phyloP scores from a whole-genome alignment of 169 alveolate species.

The Plasmodium inui region DNA sequence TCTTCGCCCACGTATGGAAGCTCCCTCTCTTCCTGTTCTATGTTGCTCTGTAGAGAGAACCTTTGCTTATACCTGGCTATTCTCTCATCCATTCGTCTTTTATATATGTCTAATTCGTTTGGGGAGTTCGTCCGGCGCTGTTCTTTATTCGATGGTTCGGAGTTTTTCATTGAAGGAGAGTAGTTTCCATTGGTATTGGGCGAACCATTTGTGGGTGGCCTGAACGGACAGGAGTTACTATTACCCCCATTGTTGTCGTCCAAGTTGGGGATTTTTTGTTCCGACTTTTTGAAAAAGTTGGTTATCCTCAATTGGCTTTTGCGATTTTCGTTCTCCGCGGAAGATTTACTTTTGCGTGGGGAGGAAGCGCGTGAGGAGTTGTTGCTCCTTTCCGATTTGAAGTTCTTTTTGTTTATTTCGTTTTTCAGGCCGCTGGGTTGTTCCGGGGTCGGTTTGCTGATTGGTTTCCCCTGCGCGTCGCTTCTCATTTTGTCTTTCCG shows the following conservation, averaged over 20 bases:
- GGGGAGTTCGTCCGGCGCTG: background rate
- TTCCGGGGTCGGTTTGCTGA: background rate
- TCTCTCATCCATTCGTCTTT: background rate
- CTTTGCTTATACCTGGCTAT: background rate
- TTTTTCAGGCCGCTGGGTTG: background rate
- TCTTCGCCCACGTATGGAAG: background rate
- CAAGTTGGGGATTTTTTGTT: background rate
- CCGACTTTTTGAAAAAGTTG: constrained; percentile 39
- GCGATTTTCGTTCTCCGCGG: background rate
- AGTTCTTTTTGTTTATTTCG: background rate
- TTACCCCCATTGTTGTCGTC: background rate
- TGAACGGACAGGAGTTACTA: background rate
- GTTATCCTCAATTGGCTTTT: constrained; percentile 41
- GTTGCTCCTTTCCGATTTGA: background rate
- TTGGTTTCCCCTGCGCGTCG: background rate
- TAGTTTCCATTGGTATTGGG: background rate
- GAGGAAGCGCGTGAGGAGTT: constrained; percentile 1
- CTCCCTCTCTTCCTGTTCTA: background rate
- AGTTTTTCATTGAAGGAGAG: background rate
- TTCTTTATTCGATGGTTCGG: background rate
- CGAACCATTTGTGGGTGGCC: background rate
- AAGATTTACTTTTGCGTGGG: background rate
- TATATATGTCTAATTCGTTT: background rate
- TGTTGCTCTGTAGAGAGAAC: background rate
- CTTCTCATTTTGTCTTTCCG: background rate